Evolutionary conservation across 1,284 basidiomycete species (phyloP).

Genomic region (Mycosarcoma mackinlayi): DNA sequence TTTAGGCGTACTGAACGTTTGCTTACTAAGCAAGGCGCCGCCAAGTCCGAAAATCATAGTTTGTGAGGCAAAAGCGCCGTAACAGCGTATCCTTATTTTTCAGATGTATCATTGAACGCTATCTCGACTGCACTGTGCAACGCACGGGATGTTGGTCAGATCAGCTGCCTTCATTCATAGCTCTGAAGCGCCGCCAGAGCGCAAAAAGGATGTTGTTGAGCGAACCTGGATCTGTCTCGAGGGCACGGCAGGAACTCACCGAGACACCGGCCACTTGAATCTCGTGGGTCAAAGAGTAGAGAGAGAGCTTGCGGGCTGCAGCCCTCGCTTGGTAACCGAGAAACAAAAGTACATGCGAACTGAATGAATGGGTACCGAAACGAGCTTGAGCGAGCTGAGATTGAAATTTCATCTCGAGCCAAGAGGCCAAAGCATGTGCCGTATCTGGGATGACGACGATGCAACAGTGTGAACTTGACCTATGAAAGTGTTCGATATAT

Average conservation of each 20-base stretch:
- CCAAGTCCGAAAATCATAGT: too few species aligned
- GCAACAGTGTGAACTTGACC: too few species aligned
- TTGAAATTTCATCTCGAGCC: not conserved
- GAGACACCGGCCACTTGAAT: not conserved
- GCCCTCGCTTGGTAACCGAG: conserved; percentile 16
- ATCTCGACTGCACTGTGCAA: too few species aligned
- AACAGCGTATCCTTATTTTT: too few species aligned
- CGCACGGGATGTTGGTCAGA: too few species aligned
- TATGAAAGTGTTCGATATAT: too few species aligned
- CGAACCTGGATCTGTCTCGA: too few species aligned
- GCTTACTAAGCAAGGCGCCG: conserved; percentile 36
- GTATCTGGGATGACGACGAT: not conserved
- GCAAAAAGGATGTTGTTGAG: too few species aligned
- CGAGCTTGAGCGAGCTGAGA: not conserved
- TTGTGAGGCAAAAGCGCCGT: too few species aligned
- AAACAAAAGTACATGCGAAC: conserved; percentile 13
- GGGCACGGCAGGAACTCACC: not conserved
- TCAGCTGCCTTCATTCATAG: too few species aligned
- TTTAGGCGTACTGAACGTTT: conserved; percentile 7
- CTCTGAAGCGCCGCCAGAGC: too few species aligned
- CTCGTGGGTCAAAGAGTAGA: not conserved
- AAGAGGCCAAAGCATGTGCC: not conserved
- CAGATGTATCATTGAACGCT: too few species aligned
- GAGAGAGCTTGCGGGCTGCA: not conserved
- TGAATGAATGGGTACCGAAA: not conserved